A percentile compares a stretch with the other conserved stretches of the same genome.
Evolutionary conservation across 192 early-diverging fungal species (phyloP).

Genomic region (Backusella parvicylindrica): DNA sequence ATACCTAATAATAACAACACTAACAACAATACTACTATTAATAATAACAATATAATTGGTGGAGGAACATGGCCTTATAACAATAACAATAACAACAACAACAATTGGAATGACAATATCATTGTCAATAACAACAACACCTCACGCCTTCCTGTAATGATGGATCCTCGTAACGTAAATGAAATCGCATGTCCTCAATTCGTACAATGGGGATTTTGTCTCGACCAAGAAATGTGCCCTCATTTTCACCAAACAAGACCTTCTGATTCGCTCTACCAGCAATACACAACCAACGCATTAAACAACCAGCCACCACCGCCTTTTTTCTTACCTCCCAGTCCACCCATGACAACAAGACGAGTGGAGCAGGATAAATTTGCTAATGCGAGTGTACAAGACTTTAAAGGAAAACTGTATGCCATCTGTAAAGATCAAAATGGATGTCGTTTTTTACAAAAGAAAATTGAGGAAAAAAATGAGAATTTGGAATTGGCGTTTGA

Average conservation of each 20-base stretch:
- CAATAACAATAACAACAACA: constrained; percentile 25
- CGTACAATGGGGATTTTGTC: neutral
- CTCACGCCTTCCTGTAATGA: neutral
- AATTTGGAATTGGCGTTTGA: constrained; percentile 66
- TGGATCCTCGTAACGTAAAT: neutral
- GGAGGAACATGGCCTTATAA: neutral
- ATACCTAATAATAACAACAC: constrained; percentile 23
- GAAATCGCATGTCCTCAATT: neutral
- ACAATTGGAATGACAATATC: neutral
- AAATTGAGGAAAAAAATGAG: constrained; percentile 67
- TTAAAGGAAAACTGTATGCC: constrained; percentile 68
- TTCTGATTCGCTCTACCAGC: constrained; percentile 4
- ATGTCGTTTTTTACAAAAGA: constrained; percentile 83
- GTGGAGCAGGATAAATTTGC: constrained; percentile 56
- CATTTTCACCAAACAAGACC: neutral
- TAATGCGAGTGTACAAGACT: constrained; percentile 61
- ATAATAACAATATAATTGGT: constrained; percentile 4
- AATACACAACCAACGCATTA: neutral
- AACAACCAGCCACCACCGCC: neutral
- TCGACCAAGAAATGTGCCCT: neutral
- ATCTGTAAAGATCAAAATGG: constrained; percentile 89
- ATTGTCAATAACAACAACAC: neutral
- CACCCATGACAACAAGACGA: neutral
- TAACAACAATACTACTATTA: constrained; percentile 18
- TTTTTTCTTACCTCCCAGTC: constrained; percentile 17